phyloP scores from a whole-genome alignment of 2,329 filamentous ascomycete species.

The Fusarium citri region DNA sequence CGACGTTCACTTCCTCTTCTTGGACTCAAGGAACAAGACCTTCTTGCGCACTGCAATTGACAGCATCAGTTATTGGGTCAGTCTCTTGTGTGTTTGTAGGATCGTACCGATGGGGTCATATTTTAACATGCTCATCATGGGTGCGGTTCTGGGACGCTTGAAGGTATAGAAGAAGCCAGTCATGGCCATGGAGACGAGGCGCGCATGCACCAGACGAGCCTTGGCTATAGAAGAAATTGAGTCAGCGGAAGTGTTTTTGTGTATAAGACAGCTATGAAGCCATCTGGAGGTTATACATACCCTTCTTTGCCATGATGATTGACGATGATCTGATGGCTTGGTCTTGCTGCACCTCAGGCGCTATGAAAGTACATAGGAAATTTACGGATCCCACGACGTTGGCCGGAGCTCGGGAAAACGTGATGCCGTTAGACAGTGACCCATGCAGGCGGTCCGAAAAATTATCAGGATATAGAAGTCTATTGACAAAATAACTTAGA shows the following conservation, averaged over 20 bases:
- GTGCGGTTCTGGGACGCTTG: constrained; percentile 80
- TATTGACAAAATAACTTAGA: too few species aligned
- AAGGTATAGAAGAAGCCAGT: constrained; percentile 97
- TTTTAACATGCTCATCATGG: constrained; percentile 96
- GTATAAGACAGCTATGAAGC: not conserved
- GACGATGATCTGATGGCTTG: constrained; percentile 30
- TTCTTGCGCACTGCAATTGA: constrained; percentile 81
- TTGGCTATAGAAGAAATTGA: constrained; percentile 70
- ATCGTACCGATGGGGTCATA: constrained; percentile 91
- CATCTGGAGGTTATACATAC: constrained; percentile 19
- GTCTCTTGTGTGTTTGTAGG: not conserved
- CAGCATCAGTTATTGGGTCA: constrained; percentile 4
- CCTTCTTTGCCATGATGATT: constrained; percentile 46
- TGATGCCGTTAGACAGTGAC: constrained; percentile 22
- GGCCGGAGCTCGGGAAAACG: constrained; percentile 35
- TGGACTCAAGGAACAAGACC: constrained; percentile 94
- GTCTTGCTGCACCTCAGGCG: constrained; percentile 19
- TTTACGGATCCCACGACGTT: constrained; percentile 38
- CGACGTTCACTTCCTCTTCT: constrained; percentile 72
- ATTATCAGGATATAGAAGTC: too few species aligned
- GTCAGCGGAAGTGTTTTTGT: constrained; percentile 14
- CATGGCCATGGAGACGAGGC: constrained; percentile 97
- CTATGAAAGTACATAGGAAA: constrained; percentile 39
- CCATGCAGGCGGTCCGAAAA: too few species aligned
- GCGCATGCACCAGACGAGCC: constrained; percentile 91